Percentiles rank a stretch among this genome's conserved stretches.
phyloP scores from a whole-genome alignment of 2,329 filamentous ascomycete genomes.

The Pseudocercospora fijiensis region DNA sequence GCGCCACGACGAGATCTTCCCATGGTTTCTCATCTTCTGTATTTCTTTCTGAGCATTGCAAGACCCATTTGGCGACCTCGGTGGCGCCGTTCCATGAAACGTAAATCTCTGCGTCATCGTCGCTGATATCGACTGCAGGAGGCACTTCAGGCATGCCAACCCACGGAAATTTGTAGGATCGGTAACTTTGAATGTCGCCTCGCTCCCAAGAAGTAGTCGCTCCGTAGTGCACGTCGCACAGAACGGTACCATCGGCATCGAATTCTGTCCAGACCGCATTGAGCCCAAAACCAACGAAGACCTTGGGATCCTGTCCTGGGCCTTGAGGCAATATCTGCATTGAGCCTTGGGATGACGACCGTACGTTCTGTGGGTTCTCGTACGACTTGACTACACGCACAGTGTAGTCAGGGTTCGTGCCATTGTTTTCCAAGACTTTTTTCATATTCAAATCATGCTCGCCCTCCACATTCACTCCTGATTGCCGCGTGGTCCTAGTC shows the following conservation, averaged over 20 bases:
- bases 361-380: slow-evolving; percentile 31
- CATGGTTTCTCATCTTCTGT: slow-evolving; percentile 23
- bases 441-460: slow-evolving; percentile 33
- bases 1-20: slow-evolving; percentile 24
- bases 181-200: slow-evolving; percentile 52
- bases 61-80: slow-evolving; percentile 48
- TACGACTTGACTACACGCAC: slow-evolving; percentile 35
- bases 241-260: slow-evolving; percentile 45
- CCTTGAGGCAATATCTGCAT: slow-evolving; percentile 54
- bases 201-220: slow-evolving; percentile 31
- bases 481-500: not conserved
- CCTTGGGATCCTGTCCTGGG: slow-evolving; percentile 44
- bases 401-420: slow-evolving; percentile 32
- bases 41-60: slow-evolving; percentile 49
- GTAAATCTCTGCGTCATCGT: slow-evolving; percentile 41
- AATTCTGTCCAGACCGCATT: slow-evolving; percentile 43
- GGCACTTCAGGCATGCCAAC: slow-evolving; percentile 39
- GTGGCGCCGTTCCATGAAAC: slow-evolving; percentile 55
- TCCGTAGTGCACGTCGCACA: slow-evolving; percentile 54
- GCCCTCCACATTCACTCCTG: not conserved
- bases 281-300: slow-evolving; percentile 57
- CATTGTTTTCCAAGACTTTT: slow-evolving; percentile 32
- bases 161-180: slow-evolving; percentile 55
- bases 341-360: slow-evolving; percentile 51
- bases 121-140: slow-evolving; percentile 35